Conservation (phyloP, 352 stramenopile species). For the Phytophthora megakarya region DNA sequence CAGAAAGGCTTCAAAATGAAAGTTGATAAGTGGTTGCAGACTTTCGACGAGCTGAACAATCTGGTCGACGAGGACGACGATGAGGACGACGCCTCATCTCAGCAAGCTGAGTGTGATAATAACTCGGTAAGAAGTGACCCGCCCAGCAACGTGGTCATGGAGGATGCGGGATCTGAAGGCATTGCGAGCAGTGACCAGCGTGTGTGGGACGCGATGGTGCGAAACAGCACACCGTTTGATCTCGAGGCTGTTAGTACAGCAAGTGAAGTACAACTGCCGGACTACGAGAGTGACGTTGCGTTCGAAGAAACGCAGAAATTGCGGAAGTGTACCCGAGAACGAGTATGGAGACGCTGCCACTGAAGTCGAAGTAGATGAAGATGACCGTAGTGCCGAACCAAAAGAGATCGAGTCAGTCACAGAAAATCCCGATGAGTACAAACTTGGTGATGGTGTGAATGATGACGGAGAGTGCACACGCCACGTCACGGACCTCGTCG, state of each 20-base stretch:
- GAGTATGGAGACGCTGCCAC: too few relatives aligned
- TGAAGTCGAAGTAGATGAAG: too few relatives aligned
- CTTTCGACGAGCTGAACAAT: conserved; percentile 8
- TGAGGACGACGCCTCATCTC: conserved; percentile 5
- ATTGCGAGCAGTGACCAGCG: not conserved
- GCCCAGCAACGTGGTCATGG: not conserved
- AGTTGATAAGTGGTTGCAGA: conserved; percentile 13
- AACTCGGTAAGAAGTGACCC: not conserved
- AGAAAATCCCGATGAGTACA: not conserved
- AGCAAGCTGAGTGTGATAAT: not conserved
- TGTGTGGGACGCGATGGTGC: not conserved
- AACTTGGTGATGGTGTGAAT: not conserved
- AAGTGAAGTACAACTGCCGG: not conserved
- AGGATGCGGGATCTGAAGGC: not conserved
- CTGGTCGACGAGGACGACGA: not conserved
- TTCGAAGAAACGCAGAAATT: conserved; percentile 15
- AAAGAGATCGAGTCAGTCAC: not conserved
- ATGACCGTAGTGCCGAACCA: not conserved
- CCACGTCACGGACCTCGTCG: conserved; percentile 1
- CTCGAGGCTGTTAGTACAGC: not conserved
- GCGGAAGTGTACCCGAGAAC: not conserved
- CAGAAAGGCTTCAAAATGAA: conserved; percentile 3
- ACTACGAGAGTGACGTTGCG: conserved; percentile 7
- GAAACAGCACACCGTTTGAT: not conserved
- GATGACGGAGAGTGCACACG: not conserved